Evolutionary conservation across 2,329 filamentous ascomycete genomes (phyloP).

Genomic region (Apiospora sp.): DNA sequence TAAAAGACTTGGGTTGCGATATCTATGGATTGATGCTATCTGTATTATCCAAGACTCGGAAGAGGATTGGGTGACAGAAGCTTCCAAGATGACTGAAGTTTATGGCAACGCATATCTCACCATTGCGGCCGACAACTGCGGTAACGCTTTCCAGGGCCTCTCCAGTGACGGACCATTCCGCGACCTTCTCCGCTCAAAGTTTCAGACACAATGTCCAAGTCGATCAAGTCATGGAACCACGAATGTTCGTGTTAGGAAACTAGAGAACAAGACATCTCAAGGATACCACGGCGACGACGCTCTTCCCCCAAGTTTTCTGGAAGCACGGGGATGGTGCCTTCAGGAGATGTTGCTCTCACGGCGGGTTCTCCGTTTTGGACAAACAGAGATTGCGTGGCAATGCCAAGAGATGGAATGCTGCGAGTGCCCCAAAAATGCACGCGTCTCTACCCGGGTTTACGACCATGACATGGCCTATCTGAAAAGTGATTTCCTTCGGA

Average conservation of each 20-base stretch:
- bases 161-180: neutral
- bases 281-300: neutral
- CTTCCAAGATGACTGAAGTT: conserved; percentile 29
- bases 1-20: conserved; percentile 2
- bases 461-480: too few species aligned
- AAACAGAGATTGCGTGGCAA: too few species aligned
- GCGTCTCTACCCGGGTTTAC: too few species aligned
- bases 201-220: neutral
- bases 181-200: neutral
- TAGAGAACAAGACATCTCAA: neutral
- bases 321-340: neutral
- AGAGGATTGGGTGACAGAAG: conserved; percentile 31
- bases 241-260: neutral
- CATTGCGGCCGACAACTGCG: neutral
- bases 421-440: too few species aligned
- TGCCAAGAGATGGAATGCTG: too few species aligned
- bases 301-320: neutral
- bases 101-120: conserved; percentile 27
- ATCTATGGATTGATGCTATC: conserved; percentile 32
- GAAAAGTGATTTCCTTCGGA: too few species aligned
- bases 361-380: neutral
- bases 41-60: conserved; percentile 31
- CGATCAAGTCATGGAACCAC: neutral
- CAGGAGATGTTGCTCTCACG: neutral
- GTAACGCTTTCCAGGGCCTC: neutral